Conservation (phyloP, 352 stramenopile genomes). For the Globisporangium uncinulatum region DNA sequence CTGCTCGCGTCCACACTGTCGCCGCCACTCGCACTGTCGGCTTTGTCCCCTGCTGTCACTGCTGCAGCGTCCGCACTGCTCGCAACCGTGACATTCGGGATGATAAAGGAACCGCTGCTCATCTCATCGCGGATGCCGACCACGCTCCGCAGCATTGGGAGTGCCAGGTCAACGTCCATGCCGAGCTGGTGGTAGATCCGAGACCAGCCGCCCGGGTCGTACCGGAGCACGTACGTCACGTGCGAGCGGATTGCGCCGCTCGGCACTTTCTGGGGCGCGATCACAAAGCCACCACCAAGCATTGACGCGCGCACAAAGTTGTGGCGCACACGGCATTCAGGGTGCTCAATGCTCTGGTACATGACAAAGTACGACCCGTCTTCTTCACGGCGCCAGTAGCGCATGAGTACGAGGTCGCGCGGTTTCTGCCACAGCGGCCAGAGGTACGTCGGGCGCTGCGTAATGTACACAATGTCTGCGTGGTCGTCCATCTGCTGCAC, state of each 20-base stretch:
- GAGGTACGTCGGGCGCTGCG: slow-evolving; percentile 75
- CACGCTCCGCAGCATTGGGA: slow-evolving; percentile 82
- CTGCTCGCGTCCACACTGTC: slow-evolving; percentile 46
- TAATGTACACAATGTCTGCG: slow-evolving; percentile 87
- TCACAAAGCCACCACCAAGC: slow-evolving; percentile 78
- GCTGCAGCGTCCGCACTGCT: slow-evolving; percentile 7
- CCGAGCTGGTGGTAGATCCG: slow-evolving; percentile 84
- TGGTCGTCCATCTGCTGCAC: slow-evolving; percentile 85
- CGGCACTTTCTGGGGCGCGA: slow-evolving; percentile 76
- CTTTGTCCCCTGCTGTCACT: not conserved
- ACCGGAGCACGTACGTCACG: slow-evolving; percentile 78
- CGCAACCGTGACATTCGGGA: slow-evolving; percentile 71
- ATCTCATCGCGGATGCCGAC: slow-evolving; percentile 85
- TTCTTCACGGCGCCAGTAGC: slow-evolving; percentile 86
- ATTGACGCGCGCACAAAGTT: slow-evolving; percentile 83
- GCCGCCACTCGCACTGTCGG: not conserved
- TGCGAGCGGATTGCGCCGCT: slow-evolving; percentile 75
- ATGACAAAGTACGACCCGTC: slow-evolving; percentile 89
- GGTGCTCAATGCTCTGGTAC: slow-evolving; percentile 86
- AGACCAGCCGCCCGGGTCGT: slow-evolving; percentile 77
- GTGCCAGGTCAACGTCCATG: slow-evolving; percentile 82
- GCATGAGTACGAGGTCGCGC: slow-evolving; percentile 81
- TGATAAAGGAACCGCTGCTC: slow-evolving; percentile 80
- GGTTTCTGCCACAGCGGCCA: slow-evolving; percentile 86
- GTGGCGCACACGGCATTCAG: slow-evolving; percentile 79